A percentile compares a stretch with the other conserved stretches of the same genome.
These are phyloP conservation scores for Skeletonema marinoi DNA, from an alignment of 108 stramenopile species.

Conservation along the genomic window DNA sequence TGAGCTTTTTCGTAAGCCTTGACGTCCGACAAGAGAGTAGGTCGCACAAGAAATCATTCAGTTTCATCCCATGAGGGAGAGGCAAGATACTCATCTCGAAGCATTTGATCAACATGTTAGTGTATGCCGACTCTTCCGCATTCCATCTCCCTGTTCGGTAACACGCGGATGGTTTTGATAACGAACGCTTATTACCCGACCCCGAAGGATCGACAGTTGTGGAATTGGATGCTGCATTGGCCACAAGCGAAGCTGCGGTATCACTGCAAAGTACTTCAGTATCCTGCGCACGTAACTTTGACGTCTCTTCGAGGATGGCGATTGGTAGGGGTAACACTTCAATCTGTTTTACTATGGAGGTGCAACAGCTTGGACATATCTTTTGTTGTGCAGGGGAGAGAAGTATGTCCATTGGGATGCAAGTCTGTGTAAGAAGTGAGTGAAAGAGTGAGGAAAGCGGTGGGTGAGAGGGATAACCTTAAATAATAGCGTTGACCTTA, in stretches of 20 bases:
- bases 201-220: slow-evolving; percentile 13
- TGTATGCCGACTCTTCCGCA: slow-evolving; percentile 65
- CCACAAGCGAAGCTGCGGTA: not conserved
- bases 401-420: slow-evolving; percentile 24
- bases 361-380: slow-evolving; percentile 23
- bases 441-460: not conserved
- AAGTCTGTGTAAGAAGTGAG: slow-evolving; percentile 23
- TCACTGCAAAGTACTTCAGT: slow-evolving; percentile 13
- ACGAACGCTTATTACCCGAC: slow-evolving; percentile 29
- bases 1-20: slow-evolving; percentile 87
- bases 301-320: slow-evolving; percentile 38
- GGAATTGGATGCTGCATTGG: slow-evolving; percentile 19
- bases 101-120: slow-evolving; percentile 59
- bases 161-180: slow-evolving; percentile 7
- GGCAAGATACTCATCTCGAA: slow-evolving; percentile 74
- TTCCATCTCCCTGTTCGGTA: slow-evolving; percentile 85
- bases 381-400: slow-evolving; percentile 2
- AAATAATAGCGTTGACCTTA: not conserved
- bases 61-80: slow-evolving; percentile 75
- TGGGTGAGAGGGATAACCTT: not conserved
- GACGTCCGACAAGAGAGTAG: slow-evolving; percentile 72
- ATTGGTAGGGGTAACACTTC: slow-evolving; percentile 26
- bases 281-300: slow-evolving; percentile 7
- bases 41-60: slow-evolving; percentile 82
- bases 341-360: slow-evolving; percentile 7